Evolutionary conservation across 225 moss, liverwort and hornwort species (phyloP).

Genomic region (Rhytidiadelphus loreus): DNA sequence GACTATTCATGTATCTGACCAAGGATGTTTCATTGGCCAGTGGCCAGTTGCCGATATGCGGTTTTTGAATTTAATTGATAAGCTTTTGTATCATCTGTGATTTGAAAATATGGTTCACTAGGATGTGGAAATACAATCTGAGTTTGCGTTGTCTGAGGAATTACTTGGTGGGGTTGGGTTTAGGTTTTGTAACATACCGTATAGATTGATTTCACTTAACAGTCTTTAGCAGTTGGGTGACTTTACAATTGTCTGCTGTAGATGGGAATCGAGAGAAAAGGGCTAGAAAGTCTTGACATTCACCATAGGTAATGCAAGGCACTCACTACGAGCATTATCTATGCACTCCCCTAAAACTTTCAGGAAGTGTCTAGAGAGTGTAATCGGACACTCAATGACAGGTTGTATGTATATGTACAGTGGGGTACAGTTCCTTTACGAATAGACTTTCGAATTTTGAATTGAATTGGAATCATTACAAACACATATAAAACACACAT

Average conservation of each 20-base stretch:
- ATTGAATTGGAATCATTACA: too few relatives aligned
- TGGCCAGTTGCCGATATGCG: background rate
- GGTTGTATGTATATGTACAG: background rate
- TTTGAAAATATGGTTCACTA: background rate
- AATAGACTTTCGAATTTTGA: too few relatives aligned
- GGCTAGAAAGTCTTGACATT: background rate
- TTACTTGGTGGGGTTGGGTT: background rate
- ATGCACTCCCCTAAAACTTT: too few relatives aligned
- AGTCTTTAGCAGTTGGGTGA: background rate
- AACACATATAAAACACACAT: too few relatives aligned
- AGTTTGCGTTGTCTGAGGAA: background rate
- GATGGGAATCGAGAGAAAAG: background rate
- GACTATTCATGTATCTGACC: background rate
- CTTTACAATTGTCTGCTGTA: background rate
- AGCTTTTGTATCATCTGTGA: background rate
- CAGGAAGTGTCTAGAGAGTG: background rate
- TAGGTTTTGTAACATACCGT: background rate
- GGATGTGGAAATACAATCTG: background rate
- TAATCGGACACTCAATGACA: background rate
- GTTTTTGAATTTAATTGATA: background rate
- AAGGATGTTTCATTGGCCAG: background rate
- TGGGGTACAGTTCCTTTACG: too few relatives aligned
- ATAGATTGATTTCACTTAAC: too few relatives aligned
- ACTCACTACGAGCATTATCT: background rate
- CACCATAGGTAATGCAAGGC: background rate